These are phyloP conservation scores for Lipomyces orientalis DNA, from an alignment of 805 yeast genomes.

Conservation along the genomic window DNA sequence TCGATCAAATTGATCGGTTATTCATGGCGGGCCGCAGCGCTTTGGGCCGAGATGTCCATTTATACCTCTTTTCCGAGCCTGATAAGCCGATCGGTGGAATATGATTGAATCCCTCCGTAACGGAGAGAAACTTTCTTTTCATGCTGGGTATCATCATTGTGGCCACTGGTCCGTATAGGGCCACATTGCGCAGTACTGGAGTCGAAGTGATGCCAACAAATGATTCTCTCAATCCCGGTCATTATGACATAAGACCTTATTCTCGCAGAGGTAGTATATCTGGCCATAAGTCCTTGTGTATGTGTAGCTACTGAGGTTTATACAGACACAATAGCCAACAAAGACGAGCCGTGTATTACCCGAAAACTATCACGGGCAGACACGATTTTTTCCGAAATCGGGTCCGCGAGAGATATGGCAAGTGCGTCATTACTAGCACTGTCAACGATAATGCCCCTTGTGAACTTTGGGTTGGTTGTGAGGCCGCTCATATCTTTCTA, in stretches of 20 bases:
- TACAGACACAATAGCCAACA: neutral
- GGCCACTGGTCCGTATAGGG: neutral
- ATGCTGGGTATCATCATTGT: neutral
- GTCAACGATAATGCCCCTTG: too few relatives aligned
- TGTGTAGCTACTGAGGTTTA: too few relatives aligned
- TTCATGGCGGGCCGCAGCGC: too few relatives aligned
- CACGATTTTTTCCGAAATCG: neutral
- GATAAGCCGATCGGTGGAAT: neutral
- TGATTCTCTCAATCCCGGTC: neutral
- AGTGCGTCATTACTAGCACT: neutral
- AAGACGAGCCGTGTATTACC: neutral
- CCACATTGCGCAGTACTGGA: neutral
- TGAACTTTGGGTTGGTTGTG: neutral
- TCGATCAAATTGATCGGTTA: too few relatives aligned
- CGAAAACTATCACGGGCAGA: neutral
- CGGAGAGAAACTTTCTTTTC: neutral
- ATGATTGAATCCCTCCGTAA: neutral
- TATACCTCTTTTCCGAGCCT: neutral
- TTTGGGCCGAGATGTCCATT: neutral
- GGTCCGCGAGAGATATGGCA: neutral
- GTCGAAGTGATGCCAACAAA: neutral
- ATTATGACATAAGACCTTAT: conserved; percentile 1
- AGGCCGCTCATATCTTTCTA: neutral
- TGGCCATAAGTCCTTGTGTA: too few relatives aligned
- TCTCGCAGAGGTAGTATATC: neutral